These are phyloP conservation scores for Alternaria metachromatica DNA, from an alignment of 2,329 filamentous ascomycete genomes.

Conservation along the genomic window DNA sequence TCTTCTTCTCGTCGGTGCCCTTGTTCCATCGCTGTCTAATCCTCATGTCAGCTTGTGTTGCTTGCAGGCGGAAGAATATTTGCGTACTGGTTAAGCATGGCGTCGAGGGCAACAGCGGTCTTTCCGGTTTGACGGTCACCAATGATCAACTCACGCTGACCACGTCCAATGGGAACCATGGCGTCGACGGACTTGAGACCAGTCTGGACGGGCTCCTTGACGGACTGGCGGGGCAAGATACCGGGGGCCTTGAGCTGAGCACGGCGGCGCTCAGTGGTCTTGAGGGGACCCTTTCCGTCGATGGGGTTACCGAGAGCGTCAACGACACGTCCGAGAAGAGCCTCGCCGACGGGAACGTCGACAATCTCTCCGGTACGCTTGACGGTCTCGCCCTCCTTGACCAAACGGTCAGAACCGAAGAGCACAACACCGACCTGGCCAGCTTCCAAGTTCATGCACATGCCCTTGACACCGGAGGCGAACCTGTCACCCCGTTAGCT, in stretches of 20 bases:
- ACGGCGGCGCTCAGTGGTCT: conserved; percentile 90
- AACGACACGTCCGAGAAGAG: conserved; percentile 96
- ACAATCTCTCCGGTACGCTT: conserved; percentile 99
- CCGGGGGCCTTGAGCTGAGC: conserved; percentile 98
- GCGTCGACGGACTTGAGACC: conserved; percentile 99
- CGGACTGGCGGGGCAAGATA: conserved; percentile 95
- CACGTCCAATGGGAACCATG: conserved; percentile 99
- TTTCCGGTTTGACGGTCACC: conserved; percentile 99
- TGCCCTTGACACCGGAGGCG: conserved; percentile 99
- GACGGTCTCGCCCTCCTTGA: conserved; percentile 99
- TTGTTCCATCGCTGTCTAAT: conserved; percentile 75
- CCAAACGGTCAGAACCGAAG: conserved; percentile 99
- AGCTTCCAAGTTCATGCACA: conserved; percentile 99
- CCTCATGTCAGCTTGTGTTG: neutral
- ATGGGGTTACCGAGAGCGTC: conserved; percentile 99
- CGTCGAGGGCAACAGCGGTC: conserved; percentile 96
- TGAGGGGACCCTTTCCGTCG: conserved; percentile 97
- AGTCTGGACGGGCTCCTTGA: conserved; percentile 99
- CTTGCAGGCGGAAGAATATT: neutral
- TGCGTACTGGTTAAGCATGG: conserved; percentile 97
- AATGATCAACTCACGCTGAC: conserved; percentile 99
- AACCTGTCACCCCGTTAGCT: conserved; percentile 68
- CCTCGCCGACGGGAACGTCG: conserved; percentile 91
- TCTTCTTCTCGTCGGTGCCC: conserved; percentile 86
- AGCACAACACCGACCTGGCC: conserved; percentile 99